Evolutionary conservation across 768 basidiomycete species (phyloP).

Genomic region (Hygrophoropsis aurantiaca): DNA sequence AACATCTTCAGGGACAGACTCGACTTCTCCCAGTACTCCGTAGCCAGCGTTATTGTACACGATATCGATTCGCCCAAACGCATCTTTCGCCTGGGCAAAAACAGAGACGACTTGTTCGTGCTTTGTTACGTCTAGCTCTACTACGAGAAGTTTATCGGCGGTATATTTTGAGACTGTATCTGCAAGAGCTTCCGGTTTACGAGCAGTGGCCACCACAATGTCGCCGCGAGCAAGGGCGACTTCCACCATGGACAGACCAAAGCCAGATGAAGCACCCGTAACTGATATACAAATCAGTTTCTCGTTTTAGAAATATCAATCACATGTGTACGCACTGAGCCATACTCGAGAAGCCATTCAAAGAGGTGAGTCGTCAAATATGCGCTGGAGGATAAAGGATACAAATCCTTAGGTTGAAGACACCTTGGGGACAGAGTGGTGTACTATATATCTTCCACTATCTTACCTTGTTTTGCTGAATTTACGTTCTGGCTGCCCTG

Average conservation of each 20-base stretch:
- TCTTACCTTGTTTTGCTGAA: too few species aligned
- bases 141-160: slow-evolving; percentile 11
- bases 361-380: too few species aligned
- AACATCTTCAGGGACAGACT: slow-evolving; percentile 18
- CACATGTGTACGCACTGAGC: slow-evolving; percentile 13
- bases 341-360: slow-evolving; percentile 16
- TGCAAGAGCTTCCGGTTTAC: slow-evolving; percentile 26
- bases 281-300: slow-evolving; percentile 22
- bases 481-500: too few species aligned
- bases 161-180: slow-evolving; percentile 4
- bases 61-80: slow-evolving; percentile 14
- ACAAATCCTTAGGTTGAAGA: too few species aligned
- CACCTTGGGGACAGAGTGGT: too few species aligned
- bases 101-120: slow-evolving; percentile 10
- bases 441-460: too few species aligned
- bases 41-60: slow-evolving; percentile 30
- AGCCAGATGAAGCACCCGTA: slow-evolving; percentile 41
- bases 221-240: slow-evolving; percentile 37
- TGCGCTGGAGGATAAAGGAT: too few species aligned
- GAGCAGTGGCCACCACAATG: slow-evolving; percentile 45
- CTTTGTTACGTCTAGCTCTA: slow-evolving; percentile 13
- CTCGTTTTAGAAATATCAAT: background rate
- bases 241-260: slow-evolving; percentile 38
- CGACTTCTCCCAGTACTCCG: slow-evolving; percentile 21
- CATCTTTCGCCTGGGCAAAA: slow-evolving; percentile 8